A percentile compares a stretch with the other conserved stretches of the same genome.
Conservation (phyloP, 768 basidiomycete genomes). For the Mycena haematopus region DNA sequence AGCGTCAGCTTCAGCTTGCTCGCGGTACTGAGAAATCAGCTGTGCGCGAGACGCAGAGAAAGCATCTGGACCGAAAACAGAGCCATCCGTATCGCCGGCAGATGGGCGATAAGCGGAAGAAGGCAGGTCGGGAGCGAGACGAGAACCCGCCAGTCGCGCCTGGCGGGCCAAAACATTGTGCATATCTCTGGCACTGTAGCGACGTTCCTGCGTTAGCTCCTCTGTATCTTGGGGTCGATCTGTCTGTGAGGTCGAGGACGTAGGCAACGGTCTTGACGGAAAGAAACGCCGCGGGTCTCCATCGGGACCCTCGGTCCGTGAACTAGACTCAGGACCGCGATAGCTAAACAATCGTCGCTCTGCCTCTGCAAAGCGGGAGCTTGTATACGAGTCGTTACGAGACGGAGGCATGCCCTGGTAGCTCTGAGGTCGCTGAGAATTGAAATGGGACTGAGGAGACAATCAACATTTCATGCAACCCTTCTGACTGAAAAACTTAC, state of each 20-base stretch:
- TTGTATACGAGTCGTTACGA: slow-evolving; percentile 9
- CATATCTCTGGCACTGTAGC: slow-evolving; percentile 30
- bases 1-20: slow-evolving; percentile 29
- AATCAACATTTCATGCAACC: neutral
- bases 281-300: slow-evolving; percentile 25
- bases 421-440: slow-evolving; percentile 15
- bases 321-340: slow-evolving; percentile 13
- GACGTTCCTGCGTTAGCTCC: neutral
- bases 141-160: slow-evolving; percentile 27
- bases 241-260: slow-evolving; percentile 3
- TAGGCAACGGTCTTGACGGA: slow-evolving; percentile 14
- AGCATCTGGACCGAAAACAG: slow-evolving; percentile 12
- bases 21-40: slow-evolving; percentile 38
- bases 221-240: slow-evolving; percentile 7
- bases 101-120: neutral
- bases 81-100: slow-evolving; percentile 1
- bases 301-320: slow-evolving; percentile 3
- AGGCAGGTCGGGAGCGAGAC: slow-evolving; percentile 14
- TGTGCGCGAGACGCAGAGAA: slow-evolving; percentile 35
- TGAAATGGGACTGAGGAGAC: neutral
- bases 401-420: neutral
- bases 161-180: slow-evolving; percentile 32
- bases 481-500: slow-evolving; percentile 7
- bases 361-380: slow-evolving; percentile 11
- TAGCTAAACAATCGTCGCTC: slow-evolving; percentile 25